Base-by-base conservation (phyloP, 2,329 filamentous ascomycete genomes). In the Clathrospora elynae region DNA sequence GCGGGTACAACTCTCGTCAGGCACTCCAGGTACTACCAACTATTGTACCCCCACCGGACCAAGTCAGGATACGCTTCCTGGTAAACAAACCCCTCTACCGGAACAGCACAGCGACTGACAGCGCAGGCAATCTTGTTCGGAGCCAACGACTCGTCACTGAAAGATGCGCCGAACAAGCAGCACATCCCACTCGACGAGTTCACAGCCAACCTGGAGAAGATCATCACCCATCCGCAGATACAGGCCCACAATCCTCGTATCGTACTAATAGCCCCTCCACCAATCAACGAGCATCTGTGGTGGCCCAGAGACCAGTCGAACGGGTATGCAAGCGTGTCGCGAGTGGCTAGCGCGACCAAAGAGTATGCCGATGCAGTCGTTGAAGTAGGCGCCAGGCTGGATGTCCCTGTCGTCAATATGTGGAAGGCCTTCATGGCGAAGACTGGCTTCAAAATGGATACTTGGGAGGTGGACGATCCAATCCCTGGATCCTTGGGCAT, bases 81-180 rank as follows among this genome's bases (percentile, higher is more conserved):
- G 86, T 88, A 62, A 16, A 36, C 13, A 13, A 18, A 38, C 18
- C 32, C 43, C 26, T 31, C 23, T 28, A 23, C 6, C 20, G 6
- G 6, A 23, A 6, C 20, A 23, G 6, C 6, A 10, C 11, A 12
- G 11, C 31, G 23, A 37, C 46, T 59, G 28, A 62, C 31, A 12
- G 20, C n/a, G 28, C 43, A 90, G 87, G 75, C 87, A 25, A 72
- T 96, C 45, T 85, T 95, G 54, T 84, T 96, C 47, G 93, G 93
- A 12, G 89, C 93, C 57, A 97, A 99, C 66, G 93, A 97, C 70
- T 86, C 92, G 3, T 84, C 84, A 40, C 69, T 95, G 3, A 79
- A 83, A 3, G 73, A 80, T 24, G 75, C 79, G 4, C 76, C 76
- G 3, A 83, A 82, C 35, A 75, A 76, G 7, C 93, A 97, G 70